These are phyloP conservation scores for Rhypophila decipiens DNA, from an alignment of 495 filamentous ascomycete species.

Conservation along the genomic window DNA sequence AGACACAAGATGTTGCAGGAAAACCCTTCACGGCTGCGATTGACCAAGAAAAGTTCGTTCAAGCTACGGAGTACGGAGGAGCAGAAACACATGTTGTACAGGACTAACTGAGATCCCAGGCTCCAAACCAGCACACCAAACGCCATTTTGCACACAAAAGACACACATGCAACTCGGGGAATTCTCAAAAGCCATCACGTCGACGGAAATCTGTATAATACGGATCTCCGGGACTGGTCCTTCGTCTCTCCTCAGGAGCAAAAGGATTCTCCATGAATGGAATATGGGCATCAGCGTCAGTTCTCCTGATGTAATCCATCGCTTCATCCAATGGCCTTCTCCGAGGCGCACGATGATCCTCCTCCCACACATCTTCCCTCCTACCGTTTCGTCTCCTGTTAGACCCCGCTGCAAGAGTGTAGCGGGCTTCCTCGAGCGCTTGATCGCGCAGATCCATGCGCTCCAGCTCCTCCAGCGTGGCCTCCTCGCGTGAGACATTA, in stretches of 20 bases:
- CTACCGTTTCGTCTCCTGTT: background rate
- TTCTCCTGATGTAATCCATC: background rate
- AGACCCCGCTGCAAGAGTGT: background rate
- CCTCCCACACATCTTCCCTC: background rate
- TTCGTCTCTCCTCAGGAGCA: background rate
- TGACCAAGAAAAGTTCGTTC: background rate
- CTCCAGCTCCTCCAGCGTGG: background rate
- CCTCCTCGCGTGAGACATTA: background rate
- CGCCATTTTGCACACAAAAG: background rate
- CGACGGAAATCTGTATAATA: too few relatives aligned
- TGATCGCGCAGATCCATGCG: background rate
- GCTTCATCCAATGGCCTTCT: background rate
- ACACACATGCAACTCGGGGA: background rate
- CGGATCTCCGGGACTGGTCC: background rate
- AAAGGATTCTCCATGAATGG: background rate
- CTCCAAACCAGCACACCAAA: too few relatives aligned
- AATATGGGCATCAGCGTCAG: background rate
- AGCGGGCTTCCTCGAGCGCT: background rate
- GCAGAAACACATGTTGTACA: background rate
- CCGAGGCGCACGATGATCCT: background rate
- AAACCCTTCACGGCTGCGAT: background rate
- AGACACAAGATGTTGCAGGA: background rate
- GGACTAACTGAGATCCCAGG: too few relatives aligned
- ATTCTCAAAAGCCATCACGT: background rate
- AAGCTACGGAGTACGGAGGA: background rate